phyloP scores from a whole-genome alignment of 139 green algal genomes.

The Protoeuglena noctilucae region DNA sequence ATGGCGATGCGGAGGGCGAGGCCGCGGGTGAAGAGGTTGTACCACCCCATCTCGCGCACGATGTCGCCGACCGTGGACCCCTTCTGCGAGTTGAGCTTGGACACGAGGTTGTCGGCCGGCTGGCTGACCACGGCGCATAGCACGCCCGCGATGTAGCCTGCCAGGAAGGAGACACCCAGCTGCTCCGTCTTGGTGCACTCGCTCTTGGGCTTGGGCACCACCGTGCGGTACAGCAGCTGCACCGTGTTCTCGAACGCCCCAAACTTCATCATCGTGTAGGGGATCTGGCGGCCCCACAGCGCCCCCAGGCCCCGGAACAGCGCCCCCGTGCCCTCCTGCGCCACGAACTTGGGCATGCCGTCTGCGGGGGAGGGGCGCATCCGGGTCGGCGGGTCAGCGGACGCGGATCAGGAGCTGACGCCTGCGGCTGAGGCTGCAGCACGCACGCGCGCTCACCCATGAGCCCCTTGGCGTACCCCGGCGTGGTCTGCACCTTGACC shows the following conservation, averaged over 20 bases:
- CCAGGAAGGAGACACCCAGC: constrained; percentile 70
- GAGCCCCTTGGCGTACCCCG: constrained; percentile 67
- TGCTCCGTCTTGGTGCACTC: constrained; percentile 83
- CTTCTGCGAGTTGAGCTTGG: constrained; percentile 79
- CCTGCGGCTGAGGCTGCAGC: too few species aligned
- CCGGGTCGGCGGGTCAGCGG: too few species aligned
- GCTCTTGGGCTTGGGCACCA: constrained; percentile 71
- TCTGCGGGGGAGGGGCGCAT: too few species aligned
- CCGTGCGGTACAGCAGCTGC: constrained; percentile 74
- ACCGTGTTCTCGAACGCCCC: constrained; percentile 82
- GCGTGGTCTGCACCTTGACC: constrained; percentile 84
- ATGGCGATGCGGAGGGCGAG: constrained; percentile 80
- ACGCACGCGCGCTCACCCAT: too few species aligned
- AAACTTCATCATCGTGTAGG: constrained; percentile 96
- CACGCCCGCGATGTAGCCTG: constrained; percentile 76
- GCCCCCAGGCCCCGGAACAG: constrained; percentile 43
- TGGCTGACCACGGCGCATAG: constrained; percentile 79
- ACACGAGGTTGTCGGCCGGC: constrained; percentile 85
- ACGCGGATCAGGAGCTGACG: too few species aligned
- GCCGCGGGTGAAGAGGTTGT: constrained; percentile 54
- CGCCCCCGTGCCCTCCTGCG: constrained; percentile 30
- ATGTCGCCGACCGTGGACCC: constrained; percentile 24
- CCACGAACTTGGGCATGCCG: constrained; percentile 72
- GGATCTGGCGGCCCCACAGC: constrained; percentile 82
- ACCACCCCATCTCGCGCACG: constrained; percentile 60